A percentile compares a stretch with the other conserved stretches of the same genome.
phyloP scores from a whole-genome alignment of 768 basidiomycete species.

The Suillus hirtellus region DNA sequence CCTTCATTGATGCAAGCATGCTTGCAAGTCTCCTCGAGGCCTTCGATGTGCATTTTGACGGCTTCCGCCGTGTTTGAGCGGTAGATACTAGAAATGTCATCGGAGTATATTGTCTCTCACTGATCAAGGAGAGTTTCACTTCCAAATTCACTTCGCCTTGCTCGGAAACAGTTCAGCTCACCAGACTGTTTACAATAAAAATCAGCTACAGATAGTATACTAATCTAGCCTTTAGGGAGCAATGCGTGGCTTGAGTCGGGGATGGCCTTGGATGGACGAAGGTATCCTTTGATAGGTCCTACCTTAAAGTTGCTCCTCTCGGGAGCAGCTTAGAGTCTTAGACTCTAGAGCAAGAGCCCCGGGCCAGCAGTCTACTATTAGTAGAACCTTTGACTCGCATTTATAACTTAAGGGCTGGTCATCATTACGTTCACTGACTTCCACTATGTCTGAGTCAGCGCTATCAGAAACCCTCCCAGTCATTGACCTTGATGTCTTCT shows the following conservation, averaged over 20 bases:
- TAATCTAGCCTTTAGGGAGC: background rate
- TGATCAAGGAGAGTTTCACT: background rate
- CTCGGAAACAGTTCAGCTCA: background rate
- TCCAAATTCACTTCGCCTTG: background rate
- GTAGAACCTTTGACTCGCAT: background rate
- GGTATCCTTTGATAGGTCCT: background rate
- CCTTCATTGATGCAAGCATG: background rate
- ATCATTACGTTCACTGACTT: background rate
- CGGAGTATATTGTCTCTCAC: background rate
- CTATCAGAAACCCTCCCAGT: constrained; percentile 62
- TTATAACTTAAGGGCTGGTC: background rate
- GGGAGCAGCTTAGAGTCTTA: background rate
- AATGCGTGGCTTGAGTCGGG: background rate
- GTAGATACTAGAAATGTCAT: background rate
- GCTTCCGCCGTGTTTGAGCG: background rate
- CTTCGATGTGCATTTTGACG: background rate
- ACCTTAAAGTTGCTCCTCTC: background rate
- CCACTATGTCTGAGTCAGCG: constrained; percentile 37
- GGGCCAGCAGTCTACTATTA: background rate
- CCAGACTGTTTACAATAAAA: background rate
- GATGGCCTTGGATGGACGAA: constrained; percentile 3
- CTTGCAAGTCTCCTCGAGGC: background rate
- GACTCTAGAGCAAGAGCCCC: too few relatives aligned
- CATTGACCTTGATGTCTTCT: constrained; percentile 76
- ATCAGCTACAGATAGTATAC: background rate